Base-by-base conservation (phyloP, 805 yeast species). In the Ogataea wickerhamii region DNA sequence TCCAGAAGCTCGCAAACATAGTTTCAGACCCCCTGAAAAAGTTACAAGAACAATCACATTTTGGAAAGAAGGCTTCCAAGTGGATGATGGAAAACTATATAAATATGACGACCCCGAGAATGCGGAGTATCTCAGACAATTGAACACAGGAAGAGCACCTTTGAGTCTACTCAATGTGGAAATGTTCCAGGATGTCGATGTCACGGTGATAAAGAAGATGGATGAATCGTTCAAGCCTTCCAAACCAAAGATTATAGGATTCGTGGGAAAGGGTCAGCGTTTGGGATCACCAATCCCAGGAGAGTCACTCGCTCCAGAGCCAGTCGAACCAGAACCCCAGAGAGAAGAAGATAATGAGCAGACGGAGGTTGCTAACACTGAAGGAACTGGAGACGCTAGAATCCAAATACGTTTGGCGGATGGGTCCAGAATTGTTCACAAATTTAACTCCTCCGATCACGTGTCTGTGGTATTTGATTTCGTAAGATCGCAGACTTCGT, bases 41-140 rank as follows among this genome's bases (percentile, higher is more conserved):
- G 96, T 82, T 4, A 71, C 74, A 13, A 74, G 98, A 55, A 84
- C 84, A 29, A 82, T 93, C 45, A 87, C 95, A 0, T 91, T 93
- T 60, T 93, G 98, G 98, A 82, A 80, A 50, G 91, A 93, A 54
- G 98, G 98, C 2, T 93, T 93, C 64, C 87, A 87, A 45, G 88
- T 93, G 18, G 98, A 93, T 22, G 96, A 89, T 34, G 98, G 98
- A 2, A 76, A 77, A 18, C 71, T 93, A 39, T 82, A 75, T 59
- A 71, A 93, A 41, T 93, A 88, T 59, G 96, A 91, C 54, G 98
- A 93, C 59, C 96, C 96, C 5, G 78, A 74, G n/a, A 93, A 91
- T 58, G 80, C 80, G 33, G 74, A 72, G 30, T 83, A 86, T 47
- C 68, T 93, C 52, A 73, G 79, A 47, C 93, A 89, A 49, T 73